These are phyloP conservation scores for Fusarium duplospermum DNA, from an alignment of 2,329 filamentous ascomycete species.

Conservation along the genomic window DNA sequence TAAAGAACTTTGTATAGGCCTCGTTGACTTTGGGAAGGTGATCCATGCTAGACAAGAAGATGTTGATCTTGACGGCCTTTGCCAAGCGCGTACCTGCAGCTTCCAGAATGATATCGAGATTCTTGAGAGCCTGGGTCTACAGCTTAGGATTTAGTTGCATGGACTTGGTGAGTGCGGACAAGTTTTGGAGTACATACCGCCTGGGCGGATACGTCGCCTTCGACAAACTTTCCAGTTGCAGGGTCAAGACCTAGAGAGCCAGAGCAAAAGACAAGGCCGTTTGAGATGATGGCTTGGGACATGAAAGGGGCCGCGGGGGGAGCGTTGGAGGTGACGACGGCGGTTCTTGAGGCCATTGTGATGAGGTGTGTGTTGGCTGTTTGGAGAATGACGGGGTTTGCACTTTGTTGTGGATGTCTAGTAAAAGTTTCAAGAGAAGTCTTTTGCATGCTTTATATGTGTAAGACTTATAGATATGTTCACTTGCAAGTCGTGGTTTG, in stretches of 20 bases:
- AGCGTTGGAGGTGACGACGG: slow-evolving; percentile 21
- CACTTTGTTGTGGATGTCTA: not conserved
- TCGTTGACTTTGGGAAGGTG: slow-evolving; percentile 70
- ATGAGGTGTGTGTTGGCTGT: not conserved
- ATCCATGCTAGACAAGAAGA: slow-evolving; percentile 74
- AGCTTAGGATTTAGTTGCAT: not conserved
- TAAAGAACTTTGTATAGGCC: not conserved
- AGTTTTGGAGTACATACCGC: not conserved
- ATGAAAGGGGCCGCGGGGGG: slow-evolving; percentile 24
- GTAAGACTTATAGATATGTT: not conserved
- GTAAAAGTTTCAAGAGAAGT: not conserved
- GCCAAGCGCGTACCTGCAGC: slow-evolving; percentile 69
- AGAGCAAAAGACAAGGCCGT: slow-evolving; percentile 32
- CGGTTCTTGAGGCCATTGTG: slow-evolving; percentile 23
- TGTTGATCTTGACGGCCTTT: slow-evolving; percentile 75
- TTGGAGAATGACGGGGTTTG: not conserved
- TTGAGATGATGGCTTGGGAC: slow-evolving; percentile 31
- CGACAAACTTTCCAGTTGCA: not conserved
- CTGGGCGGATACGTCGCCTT: not conserved
- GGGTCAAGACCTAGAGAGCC: not conserved
- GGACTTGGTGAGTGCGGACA: not conserved
- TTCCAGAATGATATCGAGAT: slow-evolving; percentile 66
- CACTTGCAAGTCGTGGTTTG: not conserved
- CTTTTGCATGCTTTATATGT: not conserved
- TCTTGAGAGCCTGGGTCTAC: not conserved